A percentile compares a stretch with the other conserved stretches of the same genome.
phyloP scores from a whole-genome alignment of 495 filamentous ascomycete species.

The Penicillium turbatum region DNA sequence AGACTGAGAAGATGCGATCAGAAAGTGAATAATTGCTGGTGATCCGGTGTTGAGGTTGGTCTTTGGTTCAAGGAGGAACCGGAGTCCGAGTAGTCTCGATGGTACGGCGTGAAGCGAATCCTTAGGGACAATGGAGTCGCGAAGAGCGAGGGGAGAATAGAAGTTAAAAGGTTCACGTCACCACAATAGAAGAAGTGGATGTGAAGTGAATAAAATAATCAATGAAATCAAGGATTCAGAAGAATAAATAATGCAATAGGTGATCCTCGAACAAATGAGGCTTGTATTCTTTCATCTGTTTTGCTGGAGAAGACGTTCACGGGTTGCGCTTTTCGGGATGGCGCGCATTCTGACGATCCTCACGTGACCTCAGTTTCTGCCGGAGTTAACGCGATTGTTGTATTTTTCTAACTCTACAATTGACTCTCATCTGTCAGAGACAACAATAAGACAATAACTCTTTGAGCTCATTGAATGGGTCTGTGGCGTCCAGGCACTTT shows the following conservation, averaged over 20 bases:
- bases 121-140: conserved; percentile 30
- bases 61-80: conserved; percentile 7
- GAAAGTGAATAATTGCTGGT: neutral
- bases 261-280: neutral
- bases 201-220: neutral
- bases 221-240: neutral
- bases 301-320: conserved; percentile 5
- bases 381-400: conserved; percentile 6
- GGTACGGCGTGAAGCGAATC: conserved; percentile 22
- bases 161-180: conserved; percentile 8
- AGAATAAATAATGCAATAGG: conserved; percentile 3
- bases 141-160: conserved; percentile 20
- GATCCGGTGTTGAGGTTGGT: conserved; percentile 6
- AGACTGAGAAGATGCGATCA: conserved; percentile 10
- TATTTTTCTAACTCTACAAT: neutral
- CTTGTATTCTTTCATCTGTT: conserved; percentile 1
- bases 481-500: conserved; percentile 9
- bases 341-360: conserved; percentile 38
- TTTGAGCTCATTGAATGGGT: conserved; percentile 9
- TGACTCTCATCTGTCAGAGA: conserved; percentile 7
- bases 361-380: conserved; percentile 39
- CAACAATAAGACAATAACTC: neutral
- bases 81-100: conserved; percentile 22
- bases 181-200: conserved; percentile 1
- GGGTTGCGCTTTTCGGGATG: conserved; percentile 33